Percentiles rank a stretch among this genome's conserved stretches.
Evolutionary conservation across 2,329 filamentous ascomycete genomes (phyloP).

Genomic region (Paraconiothyrium sp.): DNA sequence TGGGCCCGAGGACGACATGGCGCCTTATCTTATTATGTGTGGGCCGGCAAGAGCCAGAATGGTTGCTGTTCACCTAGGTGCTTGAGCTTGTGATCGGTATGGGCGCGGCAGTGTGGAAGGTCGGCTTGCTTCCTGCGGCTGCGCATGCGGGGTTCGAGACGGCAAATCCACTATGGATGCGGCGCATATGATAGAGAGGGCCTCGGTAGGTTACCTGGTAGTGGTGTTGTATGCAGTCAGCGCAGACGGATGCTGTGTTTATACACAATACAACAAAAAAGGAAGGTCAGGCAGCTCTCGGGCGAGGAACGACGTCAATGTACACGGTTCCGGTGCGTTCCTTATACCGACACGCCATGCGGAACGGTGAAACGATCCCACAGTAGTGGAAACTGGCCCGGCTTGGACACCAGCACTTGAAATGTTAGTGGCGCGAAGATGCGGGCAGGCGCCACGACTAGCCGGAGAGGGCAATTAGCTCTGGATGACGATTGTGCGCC

Average conservation of each 20-base stretch:
- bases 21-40: slow-evolving; percentile 1
- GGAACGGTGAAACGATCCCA: slow-evolving; percentile 7
- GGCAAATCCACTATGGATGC: background rate
- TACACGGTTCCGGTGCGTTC: slow-evolving; percentile 1
- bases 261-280: too few relatives aligned
- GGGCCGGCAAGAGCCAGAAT: background rate
- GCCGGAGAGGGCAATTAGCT: background rate
- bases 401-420: slow-evolving; percentile 4
- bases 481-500: background rate
- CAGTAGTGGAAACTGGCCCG: slow-evolving; percentile 4
- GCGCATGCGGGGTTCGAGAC: background rate
- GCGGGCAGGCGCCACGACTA: slow-evolving; percentile 3
- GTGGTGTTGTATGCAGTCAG: background rate
- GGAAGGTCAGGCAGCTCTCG: background rate
- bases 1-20: slow-evolving; percentile 12
- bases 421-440: background rate
- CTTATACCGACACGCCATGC: background rate
- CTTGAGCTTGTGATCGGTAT: slow-evolving; percentile 7
- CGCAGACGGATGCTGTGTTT: background rate
- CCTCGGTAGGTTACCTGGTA: background rate
- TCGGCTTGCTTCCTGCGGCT: background rate
- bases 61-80: slow-evolving; percentile 6
- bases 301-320: background rate
- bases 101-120: background rate
- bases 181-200: background rate